A percentile compares a stretch with the other conserved stretches of the same genome.
Conservation (phyloP, 2,329 filamentous ascomycete species). For the Penicillium thymicola region DNA sequence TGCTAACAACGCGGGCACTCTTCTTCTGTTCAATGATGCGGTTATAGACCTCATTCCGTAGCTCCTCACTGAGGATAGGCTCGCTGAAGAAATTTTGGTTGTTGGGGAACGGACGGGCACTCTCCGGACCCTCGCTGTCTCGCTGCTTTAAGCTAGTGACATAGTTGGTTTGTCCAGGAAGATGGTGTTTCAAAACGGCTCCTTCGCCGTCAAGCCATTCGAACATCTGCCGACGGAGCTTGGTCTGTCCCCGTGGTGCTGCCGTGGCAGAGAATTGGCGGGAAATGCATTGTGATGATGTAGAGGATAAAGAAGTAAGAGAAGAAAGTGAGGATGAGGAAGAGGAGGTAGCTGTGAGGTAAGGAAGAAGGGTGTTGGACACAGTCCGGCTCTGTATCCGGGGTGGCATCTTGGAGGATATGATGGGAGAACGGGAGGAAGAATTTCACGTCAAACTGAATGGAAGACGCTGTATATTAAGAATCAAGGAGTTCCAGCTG, state of each 20-base stretch:
- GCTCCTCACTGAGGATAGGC: conserved; percentile 67
- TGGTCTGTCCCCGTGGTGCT: conserved; percentile 47
- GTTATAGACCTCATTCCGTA: conserved; percentile 70
- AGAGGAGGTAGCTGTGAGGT: conserved; percentile 30
- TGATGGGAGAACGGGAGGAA: neutral
- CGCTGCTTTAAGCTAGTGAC: conserved; percentile 21
- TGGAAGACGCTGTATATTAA: neutral
- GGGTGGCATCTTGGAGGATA: conserved; percentile 35
- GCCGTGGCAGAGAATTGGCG: conserved; percentile 36
- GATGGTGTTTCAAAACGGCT: conserved; percentile 29
- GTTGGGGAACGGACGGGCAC: conserved; percentile 64
- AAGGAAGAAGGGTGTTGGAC: conserved; percentile 34
- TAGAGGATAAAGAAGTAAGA: conserved; percentile 11
- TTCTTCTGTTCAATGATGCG: conserved; percentile 64
- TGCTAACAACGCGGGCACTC: conserved; percentile 72
- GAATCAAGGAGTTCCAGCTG: conserved; percentile 11
- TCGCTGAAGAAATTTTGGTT: conserved; percentile 70
- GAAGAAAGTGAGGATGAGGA: conserved; percentile 23
- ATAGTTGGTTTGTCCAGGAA: conserved; percentile 34
- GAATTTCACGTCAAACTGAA: neutral
- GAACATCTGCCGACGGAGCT: conserved; percentile 55
- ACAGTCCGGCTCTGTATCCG: conserved; percentile 39
- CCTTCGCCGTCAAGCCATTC: conserved; percentile 53
- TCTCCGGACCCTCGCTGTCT: conserved; percentile 2
- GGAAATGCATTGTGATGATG: conserved; percentile 19